phyloP scores from a whole-genome alignment of 768 basidiomycete species.

The Phaffia tasmanica region DNA sequence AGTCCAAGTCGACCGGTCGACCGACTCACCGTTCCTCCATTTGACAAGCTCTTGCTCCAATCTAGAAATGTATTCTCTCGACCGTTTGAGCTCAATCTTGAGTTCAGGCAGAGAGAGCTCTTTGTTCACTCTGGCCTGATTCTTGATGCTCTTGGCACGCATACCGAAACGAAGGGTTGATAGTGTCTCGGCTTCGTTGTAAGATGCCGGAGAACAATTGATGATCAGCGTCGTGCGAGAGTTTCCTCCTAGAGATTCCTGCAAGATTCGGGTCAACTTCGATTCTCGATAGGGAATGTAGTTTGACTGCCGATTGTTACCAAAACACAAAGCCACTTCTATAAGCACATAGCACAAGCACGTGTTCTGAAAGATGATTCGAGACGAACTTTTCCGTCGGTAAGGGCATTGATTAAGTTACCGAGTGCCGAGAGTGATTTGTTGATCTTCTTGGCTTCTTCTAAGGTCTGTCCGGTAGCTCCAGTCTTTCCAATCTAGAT shows the following conservation, averaged over 20 bases:
- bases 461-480: conserved; percentile 93
- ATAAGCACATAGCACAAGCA: background rate
- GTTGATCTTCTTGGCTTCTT: conserved; percentile 99
- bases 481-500: conserved; percentile 82
- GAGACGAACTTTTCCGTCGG: conserved; percentile 74
- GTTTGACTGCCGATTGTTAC: conserved; percentile 53
- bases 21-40: conserved; percentile 77
- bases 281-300: conserved; percentile 99
- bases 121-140: conserved; percentile 94
- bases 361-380: conserved; percentile 3
- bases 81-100: conserved; percentile 80
- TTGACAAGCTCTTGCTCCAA: conserved; percentile 81
- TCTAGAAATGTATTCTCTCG: conserved; percentile 74
- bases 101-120: conserved; percentile 89
- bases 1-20: conserved; percentile 76
- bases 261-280: conserved; percentile 94
- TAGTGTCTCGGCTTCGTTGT: conserved; percentile 93
- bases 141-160: conserved; percentile 99
- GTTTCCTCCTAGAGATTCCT: conserved; percentile 95
- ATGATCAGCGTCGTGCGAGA: conserved; percentile 87
- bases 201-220: conserved; percentile 84
- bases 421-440: conserved; percentile 94
- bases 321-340: background rate
- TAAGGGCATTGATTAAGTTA: conserved; percentile 98
- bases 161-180: conserved; percentile 98